Evolutionary conservation across 2,329 filamentous ascomycete genomes (phyloP).

Genomic region (Fusarium nelsonii): DNA sequence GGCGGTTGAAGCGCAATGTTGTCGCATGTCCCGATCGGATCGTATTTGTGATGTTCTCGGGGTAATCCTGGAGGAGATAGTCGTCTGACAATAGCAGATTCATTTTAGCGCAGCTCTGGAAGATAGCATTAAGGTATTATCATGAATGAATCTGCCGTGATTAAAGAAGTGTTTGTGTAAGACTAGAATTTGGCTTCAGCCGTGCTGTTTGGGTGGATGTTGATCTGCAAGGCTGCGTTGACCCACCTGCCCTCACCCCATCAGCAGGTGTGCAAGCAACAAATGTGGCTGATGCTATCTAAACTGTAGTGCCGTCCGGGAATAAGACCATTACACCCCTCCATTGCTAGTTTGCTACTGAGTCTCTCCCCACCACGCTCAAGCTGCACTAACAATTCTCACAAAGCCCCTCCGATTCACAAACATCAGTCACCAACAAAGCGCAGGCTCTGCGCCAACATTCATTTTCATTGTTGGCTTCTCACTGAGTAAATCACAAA

Average conservation of each 20-base stretch:
- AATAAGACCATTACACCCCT: background rate
- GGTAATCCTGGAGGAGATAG: conserved; percentile 82
- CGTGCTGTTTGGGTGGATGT: conserved; percentile 37
- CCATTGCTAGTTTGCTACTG: background rate
- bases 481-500: conserved; percentile 19
- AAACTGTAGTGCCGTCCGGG: background rate
- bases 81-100: conserved; percentile 72
- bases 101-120: conserved; percentile 55
- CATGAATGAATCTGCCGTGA: conserved; percentile 29
- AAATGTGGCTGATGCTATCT: conserved; percentile 30
- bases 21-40: conserved; percentile 79
- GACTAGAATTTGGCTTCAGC: conserved; percentile 45
- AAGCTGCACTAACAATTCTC: conserved; percentile 48
- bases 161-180: conserved; percentile 36
- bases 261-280: conserved; percentile 30
- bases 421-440: conserved; percentile 29
- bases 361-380: conserved; percentile 22
- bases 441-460: conserved; percentile 5
- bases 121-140: conserved; percentile 1
- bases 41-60: conserved; percentile 88
- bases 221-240: conserved; percentile 53
- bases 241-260: conserved; percentile 1
- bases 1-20: conserved; percentile 88
- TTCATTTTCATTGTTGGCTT: conserved; percentile 6
- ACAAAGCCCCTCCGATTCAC: conserved; percentile 40